Evolutionary conservation across 352 stramenopile species (phyloP).

Genomic region (Phytophthora macrochlamydospora): DNA sequence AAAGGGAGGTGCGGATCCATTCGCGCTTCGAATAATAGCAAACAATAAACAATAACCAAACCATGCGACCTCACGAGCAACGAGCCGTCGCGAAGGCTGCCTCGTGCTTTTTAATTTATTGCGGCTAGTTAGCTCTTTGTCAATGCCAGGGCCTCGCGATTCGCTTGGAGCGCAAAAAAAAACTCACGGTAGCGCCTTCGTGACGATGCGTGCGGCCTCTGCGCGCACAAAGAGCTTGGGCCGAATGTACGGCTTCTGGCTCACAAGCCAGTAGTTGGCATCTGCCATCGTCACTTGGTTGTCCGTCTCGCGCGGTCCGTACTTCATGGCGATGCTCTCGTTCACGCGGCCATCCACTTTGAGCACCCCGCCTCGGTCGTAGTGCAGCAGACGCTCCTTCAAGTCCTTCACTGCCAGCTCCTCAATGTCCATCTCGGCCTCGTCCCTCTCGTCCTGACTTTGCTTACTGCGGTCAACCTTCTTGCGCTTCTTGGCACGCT

Average conservation of each 20-base stretch:
- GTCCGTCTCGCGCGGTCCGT: conserved; percentile 51
- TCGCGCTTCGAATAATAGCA: conserved; percentile 63
- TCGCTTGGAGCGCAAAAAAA: background rate
- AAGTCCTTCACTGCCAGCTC: conserved; percentile 84
- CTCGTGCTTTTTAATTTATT: conserved; percentile 37
- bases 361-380: conserved; percentile 75
- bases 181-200: conserved; percentile 71
- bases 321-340: conserved; percentile 70
- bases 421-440: conserved; percentile 87
- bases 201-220: conserved; percentile 80
- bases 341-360: conserved; percentile 84
- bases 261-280: conserved; percentile 81
- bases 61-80: conserved; percentile 12
- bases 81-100: conserved; percentile 12
- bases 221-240: conserved; percentile 87
- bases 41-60: conserved; percentile 14
- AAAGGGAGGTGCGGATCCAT: conserved; percentile 65
- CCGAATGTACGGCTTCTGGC: conserved; percentile 83
- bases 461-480: conserved; percentile 84
- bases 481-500: conserved; percentile 86
- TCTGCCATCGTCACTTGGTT: conserved; percentile 86
- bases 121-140: conserved; percentile 12
- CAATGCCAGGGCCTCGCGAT: background rate
- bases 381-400: conserved; percentile 77
- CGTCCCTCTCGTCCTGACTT: conserved; percentile 81